Conservation (phyloP, 106 monocot genomes). For the Narthecium ossifragum region DNA sequence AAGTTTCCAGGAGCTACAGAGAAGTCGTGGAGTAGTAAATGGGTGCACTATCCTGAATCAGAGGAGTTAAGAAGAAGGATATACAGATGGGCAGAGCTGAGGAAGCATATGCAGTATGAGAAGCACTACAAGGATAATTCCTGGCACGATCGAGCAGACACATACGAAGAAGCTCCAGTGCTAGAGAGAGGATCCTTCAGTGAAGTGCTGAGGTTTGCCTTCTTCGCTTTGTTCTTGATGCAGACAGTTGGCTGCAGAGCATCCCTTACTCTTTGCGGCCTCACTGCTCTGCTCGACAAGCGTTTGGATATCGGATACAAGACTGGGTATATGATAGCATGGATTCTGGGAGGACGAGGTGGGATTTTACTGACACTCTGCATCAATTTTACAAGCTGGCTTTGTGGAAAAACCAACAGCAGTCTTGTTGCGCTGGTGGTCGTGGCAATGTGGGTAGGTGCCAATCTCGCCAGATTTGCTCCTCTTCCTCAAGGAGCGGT, state of each 20-base stretch:
- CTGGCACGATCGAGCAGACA: conserved; percentile 11
- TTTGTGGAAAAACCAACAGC: conserved; percentile 70
- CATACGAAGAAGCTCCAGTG: conserved; percentile 6
- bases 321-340: conserved; percentile 58
- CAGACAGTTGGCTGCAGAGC: conserved; percentile 29
- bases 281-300: conserved; percentile 40
- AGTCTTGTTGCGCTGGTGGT: conserved; percentile 41
- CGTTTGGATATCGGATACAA: conserved; percentile 68
- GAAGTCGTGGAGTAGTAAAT: conserved; percentile 9
- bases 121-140: conserved; percentile 10
- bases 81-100: conserved; percentile 52
- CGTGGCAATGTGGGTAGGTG: conserved; percentile 63
- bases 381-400: conserved; percentile 62
- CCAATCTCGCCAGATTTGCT: conserved; percentile 36
- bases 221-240: conserved; percentile 46
- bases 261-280: conserved; percentile 31
- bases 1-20: conserved; percentile 9
- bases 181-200: conserved; percentile 33
- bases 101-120: conserved; percentile 24
- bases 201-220: conserved; percentile 44
- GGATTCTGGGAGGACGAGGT: conserved; percentile 44
- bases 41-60: conserved; percentile 16
- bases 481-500: conserved; percentile 70
- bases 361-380: conserved; percentile 53
- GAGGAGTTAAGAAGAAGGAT: conserved; percentile 22